Evolutionary conservation across 176 grass and related monocot species (phyloP).

Genomic region (Pontederia paniculata): DNA sequence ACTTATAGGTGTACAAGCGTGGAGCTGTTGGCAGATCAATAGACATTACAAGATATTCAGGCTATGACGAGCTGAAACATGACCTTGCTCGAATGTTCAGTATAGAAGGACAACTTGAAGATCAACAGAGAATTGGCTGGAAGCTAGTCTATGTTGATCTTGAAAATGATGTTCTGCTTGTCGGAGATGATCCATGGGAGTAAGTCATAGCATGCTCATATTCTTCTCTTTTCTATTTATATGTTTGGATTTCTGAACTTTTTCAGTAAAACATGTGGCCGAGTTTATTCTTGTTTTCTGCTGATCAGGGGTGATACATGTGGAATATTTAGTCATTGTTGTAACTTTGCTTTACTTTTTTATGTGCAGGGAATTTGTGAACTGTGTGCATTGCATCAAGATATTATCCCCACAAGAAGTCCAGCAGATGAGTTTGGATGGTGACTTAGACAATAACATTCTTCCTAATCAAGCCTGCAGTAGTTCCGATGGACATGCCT

Average conservation of each 20-base stretch:
- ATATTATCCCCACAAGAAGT: constrained; percentile 97
- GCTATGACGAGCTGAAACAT: constrained; percentile 79
- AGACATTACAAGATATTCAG: constrained; percentile 72
- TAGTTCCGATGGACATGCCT: constrained; percentile 78
- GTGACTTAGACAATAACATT: constrained; percentile 64
- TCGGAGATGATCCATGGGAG: constrained; percentile 98
- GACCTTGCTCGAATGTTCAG: constrained; percentile 98
- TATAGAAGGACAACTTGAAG: constrained; percentile 96
- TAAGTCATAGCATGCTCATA: constrained; percentile 37
- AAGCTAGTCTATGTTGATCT: constrained; percentile 97
- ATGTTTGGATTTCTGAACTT: background rate
- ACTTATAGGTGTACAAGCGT: constrained; percentile 80
- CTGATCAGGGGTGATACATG: too few species aligned
- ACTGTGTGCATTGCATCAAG: constrained; percentile 80
- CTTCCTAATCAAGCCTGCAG: constrained; percentile 77
- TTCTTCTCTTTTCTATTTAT: constrained; percentile 3
- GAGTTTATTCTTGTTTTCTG: background rate
- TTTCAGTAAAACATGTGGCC: background rate
- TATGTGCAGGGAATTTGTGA: constrained; percentile 81
- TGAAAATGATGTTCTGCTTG: constrained; percentile 81
- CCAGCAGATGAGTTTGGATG: constrained; percentile 89
- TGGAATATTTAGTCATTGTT: constrained; percentile 9
- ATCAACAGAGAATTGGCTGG: constrained; percentile 85
- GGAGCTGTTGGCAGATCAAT: constrained; percentile 96
- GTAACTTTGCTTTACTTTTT: constrained; percentile 14